phyloP scores from a whole-genome alignment of 805 yeast species.

The Wickerhamiella allomyrinae region DNA sequence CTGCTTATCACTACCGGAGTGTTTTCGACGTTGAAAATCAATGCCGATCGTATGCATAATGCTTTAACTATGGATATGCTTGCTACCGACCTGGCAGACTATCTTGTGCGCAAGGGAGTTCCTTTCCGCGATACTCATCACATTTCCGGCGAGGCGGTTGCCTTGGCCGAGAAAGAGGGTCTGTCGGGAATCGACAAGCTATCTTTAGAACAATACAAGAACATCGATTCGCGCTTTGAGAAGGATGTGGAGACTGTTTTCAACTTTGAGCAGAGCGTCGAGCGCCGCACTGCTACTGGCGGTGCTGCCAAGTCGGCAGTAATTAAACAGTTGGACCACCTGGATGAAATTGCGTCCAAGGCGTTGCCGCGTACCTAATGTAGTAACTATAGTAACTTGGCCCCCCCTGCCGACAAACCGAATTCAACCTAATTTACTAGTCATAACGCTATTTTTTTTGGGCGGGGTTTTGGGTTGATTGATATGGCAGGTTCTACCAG shows the following conservation, averaged over 20 bases:
- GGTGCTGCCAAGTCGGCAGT: slow-evolving; percentile 93
- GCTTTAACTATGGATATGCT: slow-evolving; percentile 98
- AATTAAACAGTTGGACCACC: slow-evolving; percentile 44
- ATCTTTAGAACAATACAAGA: slow-evolving; percentile 58
- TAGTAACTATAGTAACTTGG: no score
- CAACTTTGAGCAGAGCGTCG: slow-evolving; percentile 86
- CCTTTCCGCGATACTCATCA: slow-evolving; percentile 99
- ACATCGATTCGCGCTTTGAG: slow-evolving; percentile 67
- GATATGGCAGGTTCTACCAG: no score
- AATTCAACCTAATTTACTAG: no score
- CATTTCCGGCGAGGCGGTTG: slow-evolving; percentile 94
- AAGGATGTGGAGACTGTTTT: slow-evolving; percentile 75
- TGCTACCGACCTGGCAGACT: slow-evolving; percentile 97
- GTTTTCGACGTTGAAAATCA: slow-evolving; percentile 66
- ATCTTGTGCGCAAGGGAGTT: slow-evolving; percentile 92
- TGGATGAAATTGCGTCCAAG: slow-evolving; percentile 5
- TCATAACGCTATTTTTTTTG: no score
- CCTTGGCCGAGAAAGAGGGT: slow-evolving; percentile 65
- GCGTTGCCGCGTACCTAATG: no score
- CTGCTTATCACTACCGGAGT: slow-evolving; percentile 93
- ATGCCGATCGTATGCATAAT: slow-evolving; percentile 61
- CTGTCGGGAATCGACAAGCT: slow-evolving; percentile 79
- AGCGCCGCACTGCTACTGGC: slow-evolving; percentile 91
- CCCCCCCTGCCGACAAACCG: no score
- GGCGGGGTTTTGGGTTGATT: no score